phyloP scores from a whole-genome alignment of 2,329 filamentous ascomycete species.

The Xylaria sp. region DNA sequence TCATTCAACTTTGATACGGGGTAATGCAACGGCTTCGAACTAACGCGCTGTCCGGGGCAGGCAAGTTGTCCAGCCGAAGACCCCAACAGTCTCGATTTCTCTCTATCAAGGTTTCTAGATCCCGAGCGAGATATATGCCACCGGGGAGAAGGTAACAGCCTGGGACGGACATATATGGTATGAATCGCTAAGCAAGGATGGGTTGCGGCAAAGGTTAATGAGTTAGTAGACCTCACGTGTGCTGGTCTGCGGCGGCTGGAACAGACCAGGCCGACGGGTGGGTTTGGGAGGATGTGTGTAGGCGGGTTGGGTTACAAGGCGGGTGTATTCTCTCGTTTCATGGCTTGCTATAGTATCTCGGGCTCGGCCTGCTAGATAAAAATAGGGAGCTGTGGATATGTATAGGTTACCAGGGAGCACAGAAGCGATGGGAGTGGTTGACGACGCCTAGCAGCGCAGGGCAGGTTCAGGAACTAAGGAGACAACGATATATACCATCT shows the following conservation, averaged over 20 bases:
- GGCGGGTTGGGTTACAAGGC: slow-evolving; percentile 10
- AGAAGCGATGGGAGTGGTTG: neutral
- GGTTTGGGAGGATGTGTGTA: neutral
- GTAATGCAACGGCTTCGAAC: neutral
- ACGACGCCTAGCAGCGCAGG: slow-evolving; percentile 27
- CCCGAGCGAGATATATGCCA: too few species aligned
- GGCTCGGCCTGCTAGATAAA: neutral
- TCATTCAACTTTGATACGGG: slow-evolving; percentile 6
- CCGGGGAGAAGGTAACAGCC: too few species aligned
- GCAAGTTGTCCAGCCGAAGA: too few species aligned
- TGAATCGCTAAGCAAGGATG: neutral
- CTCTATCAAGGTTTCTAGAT: too few species aligned
- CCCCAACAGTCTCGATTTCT: too few species aligned
- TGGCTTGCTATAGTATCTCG: slow-evolving; percentile 3
- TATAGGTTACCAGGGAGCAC: neutral
- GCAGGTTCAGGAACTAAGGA: slow-evolving; percentile 5
- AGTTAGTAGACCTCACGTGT: slow-evolving; percentile 21
- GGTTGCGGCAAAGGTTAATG: neutral
- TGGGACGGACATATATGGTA: too few species aligned
- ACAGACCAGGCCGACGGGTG: neutral
- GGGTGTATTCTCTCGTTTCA: slow-evolving; percentile 10
- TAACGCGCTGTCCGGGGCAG: neutral
- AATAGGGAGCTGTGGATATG: neutral
- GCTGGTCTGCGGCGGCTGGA: slow-evolving; percentile 13
- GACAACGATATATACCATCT: slow-evolving; percentile 19